Evolutionary conservation across 2,329 filamentous ascomycete genomes (phyloP).

Genomic region (Verticillium klebahnii): DNA sequence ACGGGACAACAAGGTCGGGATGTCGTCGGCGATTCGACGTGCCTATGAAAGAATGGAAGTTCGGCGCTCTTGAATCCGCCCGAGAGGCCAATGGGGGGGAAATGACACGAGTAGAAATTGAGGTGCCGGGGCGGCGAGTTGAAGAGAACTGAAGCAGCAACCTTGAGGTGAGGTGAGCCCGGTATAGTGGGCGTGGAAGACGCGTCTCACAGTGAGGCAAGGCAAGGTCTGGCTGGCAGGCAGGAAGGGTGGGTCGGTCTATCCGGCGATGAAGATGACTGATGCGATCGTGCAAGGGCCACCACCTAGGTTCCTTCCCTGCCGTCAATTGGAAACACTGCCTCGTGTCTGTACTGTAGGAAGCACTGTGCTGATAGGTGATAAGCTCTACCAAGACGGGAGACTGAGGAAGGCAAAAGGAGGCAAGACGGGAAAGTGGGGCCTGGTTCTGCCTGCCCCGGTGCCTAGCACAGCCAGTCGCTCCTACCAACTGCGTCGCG

Average conservation of each 20-base stretch:
- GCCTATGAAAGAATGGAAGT: not conserved
- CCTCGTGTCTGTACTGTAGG: no score
- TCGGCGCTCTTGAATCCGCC: not conserved
- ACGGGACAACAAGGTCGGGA: not conserved
- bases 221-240: no score
- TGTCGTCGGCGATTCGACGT: no score
- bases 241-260: not conserved
- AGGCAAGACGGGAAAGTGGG: no score
- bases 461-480: no score
- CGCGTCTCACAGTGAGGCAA: not conserved
- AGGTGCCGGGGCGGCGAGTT: not conserved
- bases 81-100: not conserved
- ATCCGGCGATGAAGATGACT: not conserved
- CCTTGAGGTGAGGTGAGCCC: not conserved
- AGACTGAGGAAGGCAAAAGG: no score
- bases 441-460: no score
- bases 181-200: not conserved
- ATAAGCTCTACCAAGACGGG: not conserved
- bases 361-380: not conserved
- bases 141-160: not conserved
- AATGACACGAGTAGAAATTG: not conserved
- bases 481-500: no score
- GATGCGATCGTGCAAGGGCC: not conserved
- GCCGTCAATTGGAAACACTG: no score
- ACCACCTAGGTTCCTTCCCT: not conserved